phyloP scores from a whole-genome alignment of 2,329 filamentous ascomycete species.

The Fusarium phyllophilum region DNA sequence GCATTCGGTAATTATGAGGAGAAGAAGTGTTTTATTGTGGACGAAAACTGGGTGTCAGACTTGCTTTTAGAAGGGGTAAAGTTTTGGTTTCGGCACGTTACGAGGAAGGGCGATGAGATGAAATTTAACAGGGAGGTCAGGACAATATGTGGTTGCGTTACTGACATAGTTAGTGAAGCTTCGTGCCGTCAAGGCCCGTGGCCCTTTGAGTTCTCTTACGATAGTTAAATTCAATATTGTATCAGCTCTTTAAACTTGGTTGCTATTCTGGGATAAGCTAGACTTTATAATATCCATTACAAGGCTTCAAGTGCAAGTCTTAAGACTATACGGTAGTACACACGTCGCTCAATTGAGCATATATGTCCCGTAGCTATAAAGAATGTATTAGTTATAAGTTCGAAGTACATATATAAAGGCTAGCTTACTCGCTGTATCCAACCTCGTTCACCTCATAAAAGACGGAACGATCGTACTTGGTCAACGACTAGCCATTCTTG shows the following conservation, averaged over 20 bases:
- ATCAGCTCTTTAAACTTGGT: accelerated
- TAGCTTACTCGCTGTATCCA: conserved; percentile 32
- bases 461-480: conserved; percentile 26
- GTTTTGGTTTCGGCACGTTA: accelerated
- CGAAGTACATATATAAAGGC: background rate
- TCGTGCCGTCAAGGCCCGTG: no score
- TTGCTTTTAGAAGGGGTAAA: no score
- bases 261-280: background rate
- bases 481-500: conserved; percentile 27
- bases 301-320: background rate
- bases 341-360: background rate
- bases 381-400: background rate
- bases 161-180: no score
- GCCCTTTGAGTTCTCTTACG: no score
- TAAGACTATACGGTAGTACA: background rate
- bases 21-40: no score
- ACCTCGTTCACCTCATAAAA: conserved; percentile 25
- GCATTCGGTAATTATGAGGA: no score
- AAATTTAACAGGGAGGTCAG: no score
- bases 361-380: conserved; percentile 12
- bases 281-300: background rate
- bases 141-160: accelerated
- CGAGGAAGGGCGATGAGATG: accelerated
- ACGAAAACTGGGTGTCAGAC: no score
- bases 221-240: background rate